These are phyloP conservation scores for Pyrus pyrifolia DNA, from an alignment of 306 rosid species.

Conservation along the genomic window DNA sequence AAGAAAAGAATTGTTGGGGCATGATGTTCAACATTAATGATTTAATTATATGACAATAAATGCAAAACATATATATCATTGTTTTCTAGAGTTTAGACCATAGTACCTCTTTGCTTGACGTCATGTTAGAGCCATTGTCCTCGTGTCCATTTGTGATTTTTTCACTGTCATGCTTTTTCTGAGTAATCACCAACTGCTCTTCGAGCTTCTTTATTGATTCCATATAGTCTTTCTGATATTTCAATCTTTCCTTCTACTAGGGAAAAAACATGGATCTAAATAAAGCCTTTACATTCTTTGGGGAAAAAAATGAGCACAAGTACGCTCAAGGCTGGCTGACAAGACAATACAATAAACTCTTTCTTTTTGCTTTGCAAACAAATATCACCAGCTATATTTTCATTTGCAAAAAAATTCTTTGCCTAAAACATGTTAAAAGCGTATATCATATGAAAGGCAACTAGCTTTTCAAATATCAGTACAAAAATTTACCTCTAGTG, in stretches of 20 bases:
- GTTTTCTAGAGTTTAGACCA: neutral
- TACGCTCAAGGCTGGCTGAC: neutral
- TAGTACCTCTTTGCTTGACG: slow-evolving; percentile 41
- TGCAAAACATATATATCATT: neutral
- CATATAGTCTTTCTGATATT: slow-evolving; percentile 82
- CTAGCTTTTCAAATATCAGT: slow-evolving; percentile 1
- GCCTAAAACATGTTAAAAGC: neutral
- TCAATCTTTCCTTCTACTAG: slow-evolving; percentile 68
- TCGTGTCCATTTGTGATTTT: slow-evolving; percentile 28
- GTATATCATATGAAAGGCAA: neutral
- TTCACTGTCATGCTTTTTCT: slow-evolving; percentile 36
- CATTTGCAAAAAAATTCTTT: neutral
- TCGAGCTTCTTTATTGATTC: slow-evolving; percentile 91
- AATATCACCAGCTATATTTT: neutral
- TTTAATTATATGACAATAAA: neutral
- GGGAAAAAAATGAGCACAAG: neutral
- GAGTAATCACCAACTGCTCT: slow-evolving; percentile 61
- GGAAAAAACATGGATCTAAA: slow-evolving; percentile 16
- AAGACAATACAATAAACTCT: neutral
- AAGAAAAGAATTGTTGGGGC: neutral
- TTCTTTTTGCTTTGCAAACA: neutral
- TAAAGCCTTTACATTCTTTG: neutral
- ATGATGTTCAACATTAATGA: neutral
- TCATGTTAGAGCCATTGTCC: slow-evolving; percentile 16
- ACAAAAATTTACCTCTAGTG: slow-evolving; percentile 62